These are phyloP conservation scores for Coniochaeta hoffmannii DNA, from an alignment of 2,329 filamentous ascomycete species.

Conservation along the genomic window DNA sequence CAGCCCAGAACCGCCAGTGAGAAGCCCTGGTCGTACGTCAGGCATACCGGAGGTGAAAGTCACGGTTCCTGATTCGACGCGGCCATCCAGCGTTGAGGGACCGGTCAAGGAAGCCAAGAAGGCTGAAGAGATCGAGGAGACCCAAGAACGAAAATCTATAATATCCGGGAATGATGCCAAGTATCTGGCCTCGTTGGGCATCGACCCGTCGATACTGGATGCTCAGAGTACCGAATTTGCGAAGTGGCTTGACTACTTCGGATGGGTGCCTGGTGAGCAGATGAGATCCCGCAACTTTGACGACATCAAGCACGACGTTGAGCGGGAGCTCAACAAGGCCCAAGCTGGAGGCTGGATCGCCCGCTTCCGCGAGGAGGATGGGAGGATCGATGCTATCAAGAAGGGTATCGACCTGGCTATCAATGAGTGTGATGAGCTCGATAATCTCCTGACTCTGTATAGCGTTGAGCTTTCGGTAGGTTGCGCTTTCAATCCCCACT, in stretches of 20 bases:
- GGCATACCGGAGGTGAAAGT: slow-evolving; percentile 52
- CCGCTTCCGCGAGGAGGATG: slow-evolving; percentile 78
- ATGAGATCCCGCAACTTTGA: slow-evolving; percentile 71
- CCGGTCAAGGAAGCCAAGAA: slow-evolving; percentile 27
- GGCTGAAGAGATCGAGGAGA: slow-evolving; percentile 18
- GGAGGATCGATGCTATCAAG: slow-evolving; percentile 80
- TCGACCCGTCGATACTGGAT: slow-evolving; percentile 71
- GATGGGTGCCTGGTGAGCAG: slow-evolving; percentile 72
- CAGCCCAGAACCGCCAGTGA: slow-evolving; percentile 22
- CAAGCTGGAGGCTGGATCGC: slow-evolving; percentile 91
- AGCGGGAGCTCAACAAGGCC: slow-evolving; percentile 80
- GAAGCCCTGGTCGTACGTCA: slow-evolving; percentile 24
- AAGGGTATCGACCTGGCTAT: slow-evolving; percentile 83
- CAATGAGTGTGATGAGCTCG: slow-evolving; percentile 89
- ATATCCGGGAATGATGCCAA: slow-evolving; percentile 68
- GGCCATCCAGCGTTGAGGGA: slow-evolving; percentile 32
- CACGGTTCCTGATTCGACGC: slow-evolving; percentile 37
- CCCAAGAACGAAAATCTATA: slow-evolving; percentile 50
- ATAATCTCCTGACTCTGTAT: slow-evolving; percentile 89
- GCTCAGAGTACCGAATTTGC: slow-evolving; percentile 74
- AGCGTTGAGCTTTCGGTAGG: slow-evolving; percentile 86
- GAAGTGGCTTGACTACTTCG: slow-evolving; percentile 75
- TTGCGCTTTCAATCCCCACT: not conserved
- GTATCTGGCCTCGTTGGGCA: slow-evolving; percentile 69
- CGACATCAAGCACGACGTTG: slow-evolving; percentile 73